Conservation (phyloP, 2,329 filamentous ascomycete species). For the Trichoderma sp. region DNA sequence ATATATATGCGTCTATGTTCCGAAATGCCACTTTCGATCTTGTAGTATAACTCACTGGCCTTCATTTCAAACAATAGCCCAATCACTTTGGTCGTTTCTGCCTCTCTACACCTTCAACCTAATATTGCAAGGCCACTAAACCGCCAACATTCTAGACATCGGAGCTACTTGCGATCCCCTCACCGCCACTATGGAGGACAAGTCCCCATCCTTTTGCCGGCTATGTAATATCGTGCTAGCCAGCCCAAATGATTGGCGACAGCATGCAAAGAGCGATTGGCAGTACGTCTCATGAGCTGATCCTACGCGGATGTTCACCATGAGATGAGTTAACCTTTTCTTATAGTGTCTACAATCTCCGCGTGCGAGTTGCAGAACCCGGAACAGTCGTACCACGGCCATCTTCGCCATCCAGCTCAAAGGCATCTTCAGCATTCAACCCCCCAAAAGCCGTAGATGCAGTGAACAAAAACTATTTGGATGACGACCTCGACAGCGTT, state of each 20-base stretch:
- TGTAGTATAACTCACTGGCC: background rate
- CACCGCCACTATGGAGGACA: conserved; percentile 9
- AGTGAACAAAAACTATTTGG: background rate
- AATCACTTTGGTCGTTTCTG: background rate
- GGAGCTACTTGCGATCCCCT: background rate
- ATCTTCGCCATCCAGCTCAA: background rate
- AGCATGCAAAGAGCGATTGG: conserved; percentile 28
- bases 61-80: background rate
- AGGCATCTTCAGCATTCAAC: background rate
- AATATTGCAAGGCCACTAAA: background rate
- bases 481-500: background rate
- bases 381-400: conserved; percentile 20
- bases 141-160: conserved; percentile 4
- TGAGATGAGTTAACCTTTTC: background rate
- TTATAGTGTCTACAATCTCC: conserved; percentile 28
- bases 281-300: conserved; percentile 23
- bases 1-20: background rate
- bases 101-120: background rate
- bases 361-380: conserved; percentile 25
- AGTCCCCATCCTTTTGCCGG: conserved; percentile 25
- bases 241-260: conserved; percentile 23
- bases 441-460: background rate
- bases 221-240: conserved; percentile 25
- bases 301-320: background rate
- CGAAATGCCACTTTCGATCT: background rate